Conservation (phyloP, 2,329 filamentous ascomycete genomes). For the Pseudogymnoascus sp. region DNA sequence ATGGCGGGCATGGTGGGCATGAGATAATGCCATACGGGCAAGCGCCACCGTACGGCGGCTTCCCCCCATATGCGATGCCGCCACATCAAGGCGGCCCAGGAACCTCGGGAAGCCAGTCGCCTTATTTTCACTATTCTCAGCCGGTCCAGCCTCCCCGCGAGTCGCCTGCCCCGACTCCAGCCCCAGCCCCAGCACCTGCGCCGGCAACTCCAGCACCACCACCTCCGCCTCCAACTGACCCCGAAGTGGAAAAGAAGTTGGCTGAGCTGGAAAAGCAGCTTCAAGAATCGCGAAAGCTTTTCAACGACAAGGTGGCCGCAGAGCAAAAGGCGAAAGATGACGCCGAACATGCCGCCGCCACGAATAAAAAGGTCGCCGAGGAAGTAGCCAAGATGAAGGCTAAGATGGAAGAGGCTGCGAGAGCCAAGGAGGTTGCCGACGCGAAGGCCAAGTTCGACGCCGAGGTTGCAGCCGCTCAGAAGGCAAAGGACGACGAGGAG, state of each 20-base stretch:
- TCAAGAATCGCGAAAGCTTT: neutral
- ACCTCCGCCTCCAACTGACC: neutral
- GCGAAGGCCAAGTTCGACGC: conserved; percentile 40
- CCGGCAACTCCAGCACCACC: conserved; percentile 10
- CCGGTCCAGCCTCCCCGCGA: conserved; percentile 12
- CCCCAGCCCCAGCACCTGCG: neutral
- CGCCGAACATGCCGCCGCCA: conserved; percentile 41
- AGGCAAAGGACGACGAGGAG: conserved; percentile 29
- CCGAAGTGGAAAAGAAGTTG: conserved; percentile 10
- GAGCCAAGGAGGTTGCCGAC: conserved; percentile 34
- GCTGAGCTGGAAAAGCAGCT: neutral
- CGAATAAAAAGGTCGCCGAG: conserved; percentile 31
- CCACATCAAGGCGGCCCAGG: neutral
- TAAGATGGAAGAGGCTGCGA: conserved; percentile 42
- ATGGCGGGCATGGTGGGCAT: conserved; percentile 20
- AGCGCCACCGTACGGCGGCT: neutral
- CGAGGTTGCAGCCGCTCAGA: conserved; percentile 36
- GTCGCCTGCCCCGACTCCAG: conserved; percentile 11
- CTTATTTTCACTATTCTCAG: conserved; percentile 12
- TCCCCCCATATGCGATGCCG: conserved; percentile 14
- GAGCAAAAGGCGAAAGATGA: conserved; percentile 34
- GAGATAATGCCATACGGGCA: conserved; percentile 11
- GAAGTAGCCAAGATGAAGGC: conserved; percentile 39
- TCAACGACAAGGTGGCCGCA: conserved; percentile 21
- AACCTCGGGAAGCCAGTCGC: conserved; percentile 21